A percentile compares a stretch with the other conserved stretches of the same genome.
phyloP scores from a whole-genome alignment of 345 rosid species.

The Citrus cavaleriei region DNA sequence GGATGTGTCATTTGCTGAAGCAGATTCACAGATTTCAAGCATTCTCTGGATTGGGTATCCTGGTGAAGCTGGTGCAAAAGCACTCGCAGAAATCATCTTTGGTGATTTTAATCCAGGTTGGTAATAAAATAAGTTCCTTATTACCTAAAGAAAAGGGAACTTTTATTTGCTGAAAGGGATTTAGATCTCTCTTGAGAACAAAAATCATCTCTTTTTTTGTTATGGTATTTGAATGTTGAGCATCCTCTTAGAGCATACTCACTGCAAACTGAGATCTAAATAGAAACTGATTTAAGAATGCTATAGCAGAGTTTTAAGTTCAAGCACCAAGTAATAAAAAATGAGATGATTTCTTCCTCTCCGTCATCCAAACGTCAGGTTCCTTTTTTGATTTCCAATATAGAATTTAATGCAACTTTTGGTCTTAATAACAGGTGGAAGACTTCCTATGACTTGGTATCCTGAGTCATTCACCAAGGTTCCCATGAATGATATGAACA shows the following conservation, averaged over 20 bases:
- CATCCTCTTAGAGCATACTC: background rate
- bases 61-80: conserved; percentile 87
- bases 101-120: conserved; percentile 88
- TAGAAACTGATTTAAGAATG: conserved; percentile 1
- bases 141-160: background rate
- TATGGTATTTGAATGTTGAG: conserved; percentile 1
- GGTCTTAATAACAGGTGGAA: conserved; percentile 58
- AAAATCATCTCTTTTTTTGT: background rate
- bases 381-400: background rate
- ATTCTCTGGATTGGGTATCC: conserved; percentile 94
- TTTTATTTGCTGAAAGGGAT: background rate
- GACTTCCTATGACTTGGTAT: conserved; percentile 91
- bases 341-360: background rate
- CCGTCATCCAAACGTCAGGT: background rate
- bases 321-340: background rate
- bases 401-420: conserved; percentile 8
- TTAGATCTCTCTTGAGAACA: background rate
- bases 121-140: conserved; percentile 13
- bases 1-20: conserved; percentile 74
- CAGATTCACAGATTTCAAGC: conserved; percentile 53
- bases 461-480: conserved; percentile 71
- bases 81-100: conserved; percentile 76
- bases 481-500: conserved; percentile 81
- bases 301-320: background rate
- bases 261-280: background rate